Percentiles rank a stretch among this genome's conserved stretches.
Conservation (phyloP, 2,329 filamentous ascomycete species). For the Pseudophaeomoniella oleicola region DNA sequence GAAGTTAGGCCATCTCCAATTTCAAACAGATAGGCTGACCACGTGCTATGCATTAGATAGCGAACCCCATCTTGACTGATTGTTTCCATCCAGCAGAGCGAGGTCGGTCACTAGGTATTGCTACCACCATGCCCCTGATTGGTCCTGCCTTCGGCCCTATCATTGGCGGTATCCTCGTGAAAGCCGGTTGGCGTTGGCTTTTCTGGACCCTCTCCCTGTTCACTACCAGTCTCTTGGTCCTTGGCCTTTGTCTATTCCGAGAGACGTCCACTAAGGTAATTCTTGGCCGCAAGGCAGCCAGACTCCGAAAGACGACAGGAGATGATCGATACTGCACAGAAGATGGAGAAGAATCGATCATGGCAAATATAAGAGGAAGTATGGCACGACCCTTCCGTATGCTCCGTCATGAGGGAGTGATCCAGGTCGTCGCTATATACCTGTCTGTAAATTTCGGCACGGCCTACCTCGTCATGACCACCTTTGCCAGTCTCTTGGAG, state of each 20-base stretch:
- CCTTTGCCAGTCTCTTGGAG: constrained; percentile 35
- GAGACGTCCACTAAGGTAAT: constrained; percentile 49
- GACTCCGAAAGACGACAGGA: constrained; percentile 1
- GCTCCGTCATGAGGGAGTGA: constrained; percentile 36
- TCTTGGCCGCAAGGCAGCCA: background rate
- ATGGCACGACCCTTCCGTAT: constrained; percentile 14
- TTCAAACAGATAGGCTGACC: too few relatives aligned
- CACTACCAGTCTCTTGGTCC: constrained; percentile 40
- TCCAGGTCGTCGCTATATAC: constrained; percentile 34
- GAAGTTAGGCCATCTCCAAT: too few relatives aligned
- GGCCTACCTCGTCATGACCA: constrained; percentile 42
- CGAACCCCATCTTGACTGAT: constrained; percentile 31
- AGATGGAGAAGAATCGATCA: background rate
- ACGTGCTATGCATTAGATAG: constrained; percentile 28
- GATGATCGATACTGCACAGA: constrained; percentile 1
- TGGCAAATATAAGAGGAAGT: background rate
- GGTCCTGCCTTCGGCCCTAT: constrained; percentile 41
- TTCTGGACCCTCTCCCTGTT: constrained; percentile 43
- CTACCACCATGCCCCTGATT: constrained; percentile 42
- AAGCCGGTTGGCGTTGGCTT: constrained; percentile 10
- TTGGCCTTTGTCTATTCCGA: constrained; percentile 39
- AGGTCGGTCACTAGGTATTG: constrained; percentile 43
- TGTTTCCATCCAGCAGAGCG: constrained; percentile 41
- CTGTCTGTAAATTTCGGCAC: constrained; percentile 25
- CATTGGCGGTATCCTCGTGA: constrained; percentile 41